Evolutionary conservation across 2,329 filamentous ascomycete species (phyloP).

Genomic region (Aspergillus ustus): DNA sequence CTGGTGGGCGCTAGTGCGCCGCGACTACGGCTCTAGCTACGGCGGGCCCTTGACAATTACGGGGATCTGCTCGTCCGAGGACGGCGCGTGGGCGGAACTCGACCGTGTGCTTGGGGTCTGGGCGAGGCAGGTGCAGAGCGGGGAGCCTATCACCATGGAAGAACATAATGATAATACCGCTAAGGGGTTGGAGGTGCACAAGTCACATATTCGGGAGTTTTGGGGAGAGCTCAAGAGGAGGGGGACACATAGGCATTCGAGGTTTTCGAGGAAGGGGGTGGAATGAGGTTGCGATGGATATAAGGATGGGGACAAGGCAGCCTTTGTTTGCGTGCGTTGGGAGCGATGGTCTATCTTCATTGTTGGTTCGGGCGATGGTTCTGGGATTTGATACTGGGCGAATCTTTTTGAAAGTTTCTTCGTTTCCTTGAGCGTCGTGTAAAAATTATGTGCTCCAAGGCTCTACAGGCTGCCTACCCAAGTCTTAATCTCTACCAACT

Average conservation of each 20-base stretch:
- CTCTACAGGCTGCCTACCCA: too few species aligned
- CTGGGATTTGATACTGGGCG: too few species aligned
- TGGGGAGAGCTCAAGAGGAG: neutral
- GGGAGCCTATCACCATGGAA: neutral
- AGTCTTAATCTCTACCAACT: too few species aligned
- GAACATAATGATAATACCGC: too few species aligned
- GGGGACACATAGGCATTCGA: neutral
- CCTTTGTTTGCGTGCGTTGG: too few species aligned
- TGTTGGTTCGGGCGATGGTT: too few species aligned
- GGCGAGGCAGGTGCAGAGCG: neutral
- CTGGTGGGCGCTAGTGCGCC: neutral
- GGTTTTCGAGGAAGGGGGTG: neutral
- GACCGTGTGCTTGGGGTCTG: neutral
- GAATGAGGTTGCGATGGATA: neutral
- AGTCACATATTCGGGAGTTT: neutral
- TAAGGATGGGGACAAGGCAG: too few species aligned
- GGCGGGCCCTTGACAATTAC: neutral
- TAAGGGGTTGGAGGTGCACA: neutral
- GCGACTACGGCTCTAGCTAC: neutral
- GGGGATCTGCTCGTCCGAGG: neutral
- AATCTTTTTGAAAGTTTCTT: too few species aligned
- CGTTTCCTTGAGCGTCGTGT: too few species aligned
- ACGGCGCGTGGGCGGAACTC: neutral
- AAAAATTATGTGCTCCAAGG: too few species aligned
- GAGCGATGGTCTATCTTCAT: too few species aligned